Conservation (phyloP, 192 early-diverging fungal species). For the Kappamyces sp. region DNA sequence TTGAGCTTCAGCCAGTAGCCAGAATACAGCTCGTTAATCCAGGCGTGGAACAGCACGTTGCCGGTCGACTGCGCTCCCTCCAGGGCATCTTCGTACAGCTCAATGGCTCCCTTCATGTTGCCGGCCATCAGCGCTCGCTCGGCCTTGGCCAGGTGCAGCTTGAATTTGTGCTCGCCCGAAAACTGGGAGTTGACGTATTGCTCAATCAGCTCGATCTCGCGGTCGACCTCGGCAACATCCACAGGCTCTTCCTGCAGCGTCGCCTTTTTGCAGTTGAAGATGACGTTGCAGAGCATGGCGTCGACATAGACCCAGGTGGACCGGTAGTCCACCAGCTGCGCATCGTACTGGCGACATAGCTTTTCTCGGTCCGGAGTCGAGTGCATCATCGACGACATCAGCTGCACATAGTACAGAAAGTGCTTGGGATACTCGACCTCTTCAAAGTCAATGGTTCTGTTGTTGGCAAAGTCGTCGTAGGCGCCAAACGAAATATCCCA, state of each 20-base stretch:
- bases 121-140: not conserved
- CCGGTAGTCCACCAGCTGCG: no score
- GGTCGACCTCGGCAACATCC: not conserved
- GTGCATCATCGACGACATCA: not conserved
- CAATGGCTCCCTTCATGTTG: slow-evolving; percentile 22
- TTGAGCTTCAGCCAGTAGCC: slow-evolving; percentile 27
- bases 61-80: slow-evolving; percentile 29
- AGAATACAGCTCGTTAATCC: slow-evolving; percentile 31
- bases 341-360: no score
- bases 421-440: not conserved
- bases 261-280: not conserved
- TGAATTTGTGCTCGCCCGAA: slow-evolving; percentile 4
- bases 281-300: slow-evolving; percentile 1
- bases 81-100: slow-evolving; percentile 33
- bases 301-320: slow-evolving; percentile 13
- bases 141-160: slow-evolving; percentile 10
- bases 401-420: not conserved
- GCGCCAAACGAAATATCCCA: slow-evolving; percentile 11
- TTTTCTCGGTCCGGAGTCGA: no score
- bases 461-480: not conserved
- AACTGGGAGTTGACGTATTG: not conserved
- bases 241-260: no score
- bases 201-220: not conserved
- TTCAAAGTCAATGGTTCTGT: not conserved
- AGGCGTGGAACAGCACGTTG: slow-evolving; percentile 36